Evolutionary conservation across 1,139 yeast genomes (phyloP).

Genomic region (Candida sanyaensis): DNA sequence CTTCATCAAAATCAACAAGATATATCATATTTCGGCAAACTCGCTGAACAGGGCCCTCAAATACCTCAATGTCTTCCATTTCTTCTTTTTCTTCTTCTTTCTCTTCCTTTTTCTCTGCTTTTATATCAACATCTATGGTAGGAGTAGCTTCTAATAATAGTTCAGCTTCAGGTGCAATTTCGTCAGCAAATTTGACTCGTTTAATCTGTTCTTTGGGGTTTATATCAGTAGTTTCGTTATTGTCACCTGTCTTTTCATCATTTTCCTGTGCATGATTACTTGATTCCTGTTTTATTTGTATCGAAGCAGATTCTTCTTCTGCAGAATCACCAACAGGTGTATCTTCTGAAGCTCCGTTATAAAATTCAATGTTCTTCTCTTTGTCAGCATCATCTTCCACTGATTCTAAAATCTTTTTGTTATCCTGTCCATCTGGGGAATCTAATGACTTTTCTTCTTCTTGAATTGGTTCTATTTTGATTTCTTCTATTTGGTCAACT

Average conservation of each 20-base stretch:
- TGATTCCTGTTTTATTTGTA: too few species aligned
- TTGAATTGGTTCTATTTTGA: too few species aligned
- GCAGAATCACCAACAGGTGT: too few species aligned
- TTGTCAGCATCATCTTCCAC: too few species aligned
- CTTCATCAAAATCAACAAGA: constrained; percentile 48
- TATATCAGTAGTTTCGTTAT: constrained; percentile 6
- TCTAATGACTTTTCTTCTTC: too few species aligned
- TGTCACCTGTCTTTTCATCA: not conserved
- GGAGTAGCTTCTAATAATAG: constrained; percentile 6
- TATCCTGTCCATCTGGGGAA: too few species aligned
- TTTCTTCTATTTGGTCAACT: too few species aligned
- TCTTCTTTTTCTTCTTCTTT: constrained; percentile 10
- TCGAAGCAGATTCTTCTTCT: too few species aligned
- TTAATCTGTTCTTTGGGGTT: constrained; percentile 11
- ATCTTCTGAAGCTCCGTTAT: too few species aligned
- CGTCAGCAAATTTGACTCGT: constrained; percentile 36
- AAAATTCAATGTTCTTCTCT: too few species aligned
- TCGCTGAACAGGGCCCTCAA: constrained; percentile 67
- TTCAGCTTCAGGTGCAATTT: constrained; percentile 14
- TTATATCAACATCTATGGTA: constrained; percentile 4
- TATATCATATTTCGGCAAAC: constrained; percentile 53
- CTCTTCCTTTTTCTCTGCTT: constrained; percentile 2
- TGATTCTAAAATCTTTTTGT: too few species aligned
- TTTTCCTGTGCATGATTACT: not conserved
- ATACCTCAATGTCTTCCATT: constrained; percentile 22